Conservation (phyloP, 2,329 filamentous ascomycete species). For the Tetracladium maxilliforme region DNA sequence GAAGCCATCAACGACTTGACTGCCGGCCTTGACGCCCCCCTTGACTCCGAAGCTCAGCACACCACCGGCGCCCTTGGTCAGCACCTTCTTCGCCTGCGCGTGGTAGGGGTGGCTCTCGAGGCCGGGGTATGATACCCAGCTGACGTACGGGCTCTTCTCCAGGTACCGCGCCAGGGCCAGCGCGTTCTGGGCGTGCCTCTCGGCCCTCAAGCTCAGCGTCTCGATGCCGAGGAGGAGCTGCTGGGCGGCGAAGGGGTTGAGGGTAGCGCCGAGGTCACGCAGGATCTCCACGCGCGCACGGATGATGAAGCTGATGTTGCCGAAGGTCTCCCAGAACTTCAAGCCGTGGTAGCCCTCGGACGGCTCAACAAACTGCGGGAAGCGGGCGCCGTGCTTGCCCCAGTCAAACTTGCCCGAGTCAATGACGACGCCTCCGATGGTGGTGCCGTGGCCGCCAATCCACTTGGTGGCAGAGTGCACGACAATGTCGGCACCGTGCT, state of each 20-base stretch:
- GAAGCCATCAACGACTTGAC: conserved; percentile 82
- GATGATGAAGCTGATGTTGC: conserved; percentile 67
- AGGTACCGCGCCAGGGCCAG: conserved; percentile 69
- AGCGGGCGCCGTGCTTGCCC: conserved; percentile 69
- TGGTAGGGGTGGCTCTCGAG: conserved; percentile 72
- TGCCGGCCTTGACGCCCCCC: conserved; percentile 70
- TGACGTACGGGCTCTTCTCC: conserved; percentile 67
- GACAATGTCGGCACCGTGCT: conserved; percentile 85
- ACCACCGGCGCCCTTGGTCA: conserved; percentile 72
- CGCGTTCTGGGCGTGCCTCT: conserved; percentile 78
- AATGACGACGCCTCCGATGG: conserved; percentile 72
- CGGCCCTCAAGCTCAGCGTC: conserved; percentile 74
- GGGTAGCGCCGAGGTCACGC: conserved; percentile 66
- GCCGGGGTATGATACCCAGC: conserved; percentile 90
- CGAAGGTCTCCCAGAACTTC: conserved; percentile 90
- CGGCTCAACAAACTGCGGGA: conserved; percentile 86
- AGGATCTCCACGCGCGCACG: conserved; percentile 80
- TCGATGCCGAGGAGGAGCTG: conserved; percentile 81
- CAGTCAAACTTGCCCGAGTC: conserved; percentile 91
- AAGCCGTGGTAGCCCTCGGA: conserved; percentile 83
- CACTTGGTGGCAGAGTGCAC: conserved; percentile 93
- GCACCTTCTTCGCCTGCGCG: conserved; percentile 71
- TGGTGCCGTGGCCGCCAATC: conserved; percentile 93
- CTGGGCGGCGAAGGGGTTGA: conserved; percentile 88
- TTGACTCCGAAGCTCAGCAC: conserved; percentile 91